Percentiles rank a stretch among this genome's conserved stretches.
These are phyloP conservation scores for Scheffersomyces parashehatae DNA, from an alignment of 1,139 yeast genomes.

Conservation along the genomic window DNA sequence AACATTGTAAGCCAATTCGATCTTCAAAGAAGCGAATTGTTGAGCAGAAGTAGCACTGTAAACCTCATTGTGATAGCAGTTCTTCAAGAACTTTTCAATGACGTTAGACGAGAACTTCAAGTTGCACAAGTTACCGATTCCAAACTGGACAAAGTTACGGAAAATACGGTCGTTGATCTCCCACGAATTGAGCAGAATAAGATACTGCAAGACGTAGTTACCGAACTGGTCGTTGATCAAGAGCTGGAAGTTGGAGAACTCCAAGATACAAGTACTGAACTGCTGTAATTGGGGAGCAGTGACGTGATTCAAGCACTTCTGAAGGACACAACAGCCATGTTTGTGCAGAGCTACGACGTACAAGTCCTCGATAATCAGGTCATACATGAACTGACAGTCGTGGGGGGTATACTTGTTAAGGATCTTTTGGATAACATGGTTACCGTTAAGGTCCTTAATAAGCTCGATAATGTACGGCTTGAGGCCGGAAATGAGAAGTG, in stretches of 20 bases:
- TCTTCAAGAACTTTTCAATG: slow-evolving; percentile 47
- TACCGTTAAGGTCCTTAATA: slow-evolving; percentile 48
- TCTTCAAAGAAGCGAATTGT: slow-evolving; percentile 32
- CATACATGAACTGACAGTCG: slow-evolving; percentile 47
- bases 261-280: slow-evolving; percentile 38
- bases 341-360: slow-evolving; percentile 48
- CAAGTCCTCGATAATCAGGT: slow-evolving; percentile 38
- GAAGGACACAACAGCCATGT: slow-evolving; percentile 52
- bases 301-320: slow-evolving; percentile 49
- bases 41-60: slow-evolving; percentile 9
- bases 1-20: slow-evolving; percentile 37
- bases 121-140: slow-evolving; percentile 40
- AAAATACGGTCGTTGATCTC: slow-evolving; percentile 38
- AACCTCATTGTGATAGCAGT: slow-evolving; percentile 40
- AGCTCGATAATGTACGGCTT: slow-evolving; percentile 47
- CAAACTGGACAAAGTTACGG: slow-evolving; percentile 35
- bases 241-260: slow-evolving; percentile 31
- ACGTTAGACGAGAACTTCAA: slow-evolving; percentile 50
- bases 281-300: slow-evolving; percentile 35
- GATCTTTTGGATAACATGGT: slow-evolving; percentile 50
- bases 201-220: slow-evolving; percentile 48
- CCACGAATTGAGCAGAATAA: slow-evolving; percentile 42
- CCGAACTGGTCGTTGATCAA: slow-evolving; percentile 50
- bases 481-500: slow-evolving; percentile 54
- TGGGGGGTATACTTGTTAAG: slow-evolving; percentile 39